A percentile compares a stretch with the other conserved stretches of the same genome.
Conservation (phyloP, 1,284 basidiomycete species). For the Pterulicium gracile region DNA sequence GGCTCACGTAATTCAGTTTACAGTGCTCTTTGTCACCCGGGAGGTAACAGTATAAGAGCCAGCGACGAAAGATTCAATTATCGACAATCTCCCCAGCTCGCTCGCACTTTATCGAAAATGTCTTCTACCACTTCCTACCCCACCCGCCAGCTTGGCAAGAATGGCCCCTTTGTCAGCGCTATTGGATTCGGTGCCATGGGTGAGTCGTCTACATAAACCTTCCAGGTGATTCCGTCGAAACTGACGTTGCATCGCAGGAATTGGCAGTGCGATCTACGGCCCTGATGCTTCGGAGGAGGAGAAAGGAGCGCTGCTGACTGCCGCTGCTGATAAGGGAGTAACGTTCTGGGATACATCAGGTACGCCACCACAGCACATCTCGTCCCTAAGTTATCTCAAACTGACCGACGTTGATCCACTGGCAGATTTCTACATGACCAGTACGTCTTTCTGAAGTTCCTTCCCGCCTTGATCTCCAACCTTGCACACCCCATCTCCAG, state of each 20-base stretch:
- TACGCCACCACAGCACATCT: not conserved
- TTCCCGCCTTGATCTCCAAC: not conserved
- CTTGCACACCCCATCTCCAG: not conserved
- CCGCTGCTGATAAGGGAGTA: slow-evolving; percentile 14
- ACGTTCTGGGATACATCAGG: slow-evolving; percentile 18
- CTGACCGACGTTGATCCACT: not conserved
- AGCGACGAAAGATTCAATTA: too few species aligned
- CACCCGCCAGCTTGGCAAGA: slow-evolving; percentile 7
- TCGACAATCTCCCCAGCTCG: too few species aligned
- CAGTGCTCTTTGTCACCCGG: too few species aligned
- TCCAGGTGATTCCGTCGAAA: not conserved
- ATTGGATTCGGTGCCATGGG: slow-evolving; percentile 9
- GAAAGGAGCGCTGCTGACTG: slow-evolving; percentile 11
- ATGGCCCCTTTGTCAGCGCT: slow-evolving; percentile 7
- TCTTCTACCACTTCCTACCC: too few species aligned
- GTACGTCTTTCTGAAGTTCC: slow-evolving; percentile 8
- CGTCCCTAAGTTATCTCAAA: not conserved
- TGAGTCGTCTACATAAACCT: not conserved
- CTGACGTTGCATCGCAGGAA: not conserved
- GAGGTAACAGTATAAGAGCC: too few species aligned
- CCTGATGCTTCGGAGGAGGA: slow-evolving; percentile 5
- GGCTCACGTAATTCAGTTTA: too few species aligned
- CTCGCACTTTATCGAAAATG: too few species aligned
- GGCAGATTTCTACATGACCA: slow-evolving; percentile 14
- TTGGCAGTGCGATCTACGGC: not conserved